A percentile compares a stretch with the other conserved stretches of the same genome.
These are phyloP conservation scores for Candida sanyiensis DNA, from an alignment of 805 yeast genomes.

Conservation along the genomic window DNA sequence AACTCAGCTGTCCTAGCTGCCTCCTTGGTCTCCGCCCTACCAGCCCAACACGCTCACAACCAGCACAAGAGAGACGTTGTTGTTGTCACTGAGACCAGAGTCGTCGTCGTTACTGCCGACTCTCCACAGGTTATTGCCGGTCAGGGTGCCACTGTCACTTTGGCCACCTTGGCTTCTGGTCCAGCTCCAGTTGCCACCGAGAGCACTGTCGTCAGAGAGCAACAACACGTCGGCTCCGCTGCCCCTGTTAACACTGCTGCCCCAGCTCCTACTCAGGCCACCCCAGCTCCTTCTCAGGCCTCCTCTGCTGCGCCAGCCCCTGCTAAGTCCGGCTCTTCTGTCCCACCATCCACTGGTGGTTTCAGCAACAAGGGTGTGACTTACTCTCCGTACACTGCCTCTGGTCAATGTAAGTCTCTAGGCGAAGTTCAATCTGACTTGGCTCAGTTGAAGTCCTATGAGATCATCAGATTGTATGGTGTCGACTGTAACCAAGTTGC, in stretches of 20 bases:
- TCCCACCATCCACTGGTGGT: slow-evolving; percentile 28
- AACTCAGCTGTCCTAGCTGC: slow-evolving; percentile 36
- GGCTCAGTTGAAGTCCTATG: slow-evolving; percentile 44
- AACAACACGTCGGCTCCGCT: slow-evolving; percentile 27
- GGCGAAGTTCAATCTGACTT: slow-evolving; percentile 56
- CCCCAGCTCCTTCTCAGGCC: slow-evolving; percentile 30
- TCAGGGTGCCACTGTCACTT: slow-evolving; percentile 23
- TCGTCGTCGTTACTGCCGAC: slow-evolving; percentile 44
- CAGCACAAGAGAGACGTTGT: slow-evolving; percentile 52
- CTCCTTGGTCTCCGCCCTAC: slow-evolving; percentile 41
- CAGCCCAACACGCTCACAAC: slow-evolving; percentile 60
- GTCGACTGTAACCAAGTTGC: slow-evolving; percentile 80
- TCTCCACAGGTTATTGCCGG: slow-evolving; percentile 32
- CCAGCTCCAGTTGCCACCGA: slow-evolving; percentile 24
- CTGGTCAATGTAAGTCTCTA: slow-evolving; percentile 65
- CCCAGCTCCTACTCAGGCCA: slow-evolving; percentile 20
- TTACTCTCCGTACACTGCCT: slow-evolving; percentile 70
- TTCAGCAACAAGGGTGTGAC: slow-evolving; percentile 60
- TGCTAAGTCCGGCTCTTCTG: slow-evolving; percentile 21
- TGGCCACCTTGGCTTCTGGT: slow-evolving; percentile 25
- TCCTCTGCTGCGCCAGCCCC: slow-evolving; percentile 25
- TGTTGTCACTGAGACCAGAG: slow-evolving; percentile 41
- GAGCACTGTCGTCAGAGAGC: slow-evolving; percentile 24
- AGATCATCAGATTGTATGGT: slow-evolving; percentile 73
- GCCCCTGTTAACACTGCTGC: slow-evolving; percentile 25